Evolutionary conservation across 2,329 filamentous ascomycete genomes (phyloP).

Genomic region (Aspergillus floridensis): DNA sequence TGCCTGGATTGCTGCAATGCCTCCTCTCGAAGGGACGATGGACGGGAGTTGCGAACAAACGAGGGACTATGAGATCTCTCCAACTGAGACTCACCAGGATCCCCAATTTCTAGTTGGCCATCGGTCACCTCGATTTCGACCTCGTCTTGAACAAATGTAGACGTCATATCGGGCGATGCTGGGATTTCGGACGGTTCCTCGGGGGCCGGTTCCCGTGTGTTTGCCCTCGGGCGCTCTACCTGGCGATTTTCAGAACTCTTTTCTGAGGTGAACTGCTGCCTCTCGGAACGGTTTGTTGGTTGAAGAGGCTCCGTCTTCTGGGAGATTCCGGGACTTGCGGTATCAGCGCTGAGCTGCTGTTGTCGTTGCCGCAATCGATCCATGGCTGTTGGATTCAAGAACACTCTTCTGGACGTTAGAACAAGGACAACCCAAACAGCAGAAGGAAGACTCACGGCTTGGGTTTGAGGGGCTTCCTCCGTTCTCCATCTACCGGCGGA

Average conservation of each 20-base stretch:
- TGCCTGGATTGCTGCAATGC: background rate
- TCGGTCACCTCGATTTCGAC: slow-evolving; percentile 10
- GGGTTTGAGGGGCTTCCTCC: slow-evolving; percentile 17
- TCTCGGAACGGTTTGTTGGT: background rate
- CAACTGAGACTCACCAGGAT: slow-evolving; percentile 10
- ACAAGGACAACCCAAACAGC: background rate
- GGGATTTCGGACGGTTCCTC: slow-evolving; percentile 8
- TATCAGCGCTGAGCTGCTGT: background rate
- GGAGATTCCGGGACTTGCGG: slow-evolving; percentile 1
- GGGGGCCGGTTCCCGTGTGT: background rate
- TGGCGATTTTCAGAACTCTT: background rate
- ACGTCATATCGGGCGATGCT: slow-evolving; percentile 11
- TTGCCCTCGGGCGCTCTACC: background rate
- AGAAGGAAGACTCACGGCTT: slow-evolving; percentile 13
- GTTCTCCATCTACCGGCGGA: background rate
- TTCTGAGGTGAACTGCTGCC: background rate
- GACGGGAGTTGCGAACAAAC: background rate
- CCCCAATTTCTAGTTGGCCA: slow-evolving; percentile 15
- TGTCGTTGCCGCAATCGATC: slow-evolving; percentile 15
- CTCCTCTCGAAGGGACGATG: background rate
- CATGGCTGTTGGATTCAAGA: slow-evolving; percentile 13
- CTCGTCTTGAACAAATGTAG: slow-evolving; percentile 13
- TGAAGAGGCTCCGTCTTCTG: slow-evolving; percentile 14
- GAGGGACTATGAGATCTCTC: slow-evolving; percentile 20
- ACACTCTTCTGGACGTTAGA: slow-evolving; percentile 12